Base-by-base conservation (phyloP, 352 stramenopile genomes). In the Phytopythium delawarense region DNA sequence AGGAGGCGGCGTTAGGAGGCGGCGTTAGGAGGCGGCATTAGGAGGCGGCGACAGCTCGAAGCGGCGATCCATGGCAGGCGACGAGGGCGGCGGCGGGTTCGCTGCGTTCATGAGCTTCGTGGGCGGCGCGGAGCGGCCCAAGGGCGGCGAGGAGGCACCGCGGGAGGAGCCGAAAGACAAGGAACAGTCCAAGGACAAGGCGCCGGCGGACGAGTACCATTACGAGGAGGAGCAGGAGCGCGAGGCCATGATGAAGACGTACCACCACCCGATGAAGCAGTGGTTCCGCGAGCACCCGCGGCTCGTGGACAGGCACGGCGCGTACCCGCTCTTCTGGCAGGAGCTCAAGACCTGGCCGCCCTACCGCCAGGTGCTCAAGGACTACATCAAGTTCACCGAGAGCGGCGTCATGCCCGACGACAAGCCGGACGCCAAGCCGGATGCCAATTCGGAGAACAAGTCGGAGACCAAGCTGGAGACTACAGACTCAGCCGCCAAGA, bases 311-410 rank as follows among this genome's bases (percentile, higher is more conserved):
- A 92, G 87, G 49, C 91, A 98, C 66, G 96, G 94, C n/a, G 69
- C 70, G 18, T 98, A 96, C 76, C 96, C 94, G 40, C 65, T 91
- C 20, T 97, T 99, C 64, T 98, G 94, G 94, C 93, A 98, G 72
- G 95, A 98, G 71, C 78, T 98, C 28, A 88, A 98, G 66, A 92
- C 82, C 49, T 98, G 96, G 96, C 66, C 71, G 42, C 91, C 89
- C 60, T 98, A 97, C 72, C 96, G 94, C 32, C 88, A 97, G 57
- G 86, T 97, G 40, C 75, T 96, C 12, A 95, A 96, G 66, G 71
- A 84, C 61, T 99, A 94, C 69, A 78, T 99, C 58, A 84, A 79
- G 55, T 84, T 87, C 55, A 94, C 75, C 30, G 79, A 92, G 62
- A 61, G 81, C 60, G 61, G 61, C 40, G 63, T 75, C 16, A 62